Base-by-base conservation (phyloP, 75 land plant genomes). In the Isoetes taiwanensis region DNA sequence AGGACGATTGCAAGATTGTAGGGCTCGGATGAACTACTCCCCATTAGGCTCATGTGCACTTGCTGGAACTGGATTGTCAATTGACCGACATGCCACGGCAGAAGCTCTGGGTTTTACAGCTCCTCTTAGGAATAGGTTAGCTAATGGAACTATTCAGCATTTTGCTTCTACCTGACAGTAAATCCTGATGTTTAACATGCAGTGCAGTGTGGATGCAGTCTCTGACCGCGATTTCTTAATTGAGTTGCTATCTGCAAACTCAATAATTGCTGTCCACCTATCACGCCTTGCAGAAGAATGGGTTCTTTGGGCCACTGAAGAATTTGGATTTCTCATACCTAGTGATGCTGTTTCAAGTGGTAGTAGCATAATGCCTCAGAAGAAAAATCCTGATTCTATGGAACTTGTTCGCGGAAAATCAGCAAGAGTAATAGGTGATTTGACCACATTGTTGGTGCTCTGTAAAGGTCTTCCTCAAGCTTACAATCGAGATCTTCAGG, bases 361-460 rank as follows among this genome's bases (percentile, higher is more conserved):
- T 35, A 94, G 99, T 56, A 94, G 99, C 65, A 94, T 94, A 46
- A 94, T 94, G 99, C 99, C 99, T 43, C 99, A 94, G 59, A 94
- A 88, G 73, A 88, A 94, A 54, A 94, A 94, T 56, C 96, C 99
- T 50, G 99, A 94, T 67, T 96, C 99, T 11, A 94, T 94, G 99
- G 99, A 94, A 61, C 81, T 94, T 39, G 96, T 94, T 32, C 96
- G 96, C 24, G 99, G 99, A 41, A 94, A 94, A 59, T 88, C 96
- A 54, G 96, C 90, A 33, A 70, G 99, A 70, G 86, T 94, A 35
- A 71, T 94, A 12, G 99, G 99, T 10, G 75, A 74, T 52, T 69
- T 94, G 48, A 78, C 72, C n/a, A 88, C 96, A 8, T 67, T 89
- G 39, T 67, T 94, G 20, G 78, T 85, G 1, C 64, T 94, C 41